Evolutionary conservation across 345 rosid species (phyloP).

Genomic region (Eutrema heterophyllum): DNA sequence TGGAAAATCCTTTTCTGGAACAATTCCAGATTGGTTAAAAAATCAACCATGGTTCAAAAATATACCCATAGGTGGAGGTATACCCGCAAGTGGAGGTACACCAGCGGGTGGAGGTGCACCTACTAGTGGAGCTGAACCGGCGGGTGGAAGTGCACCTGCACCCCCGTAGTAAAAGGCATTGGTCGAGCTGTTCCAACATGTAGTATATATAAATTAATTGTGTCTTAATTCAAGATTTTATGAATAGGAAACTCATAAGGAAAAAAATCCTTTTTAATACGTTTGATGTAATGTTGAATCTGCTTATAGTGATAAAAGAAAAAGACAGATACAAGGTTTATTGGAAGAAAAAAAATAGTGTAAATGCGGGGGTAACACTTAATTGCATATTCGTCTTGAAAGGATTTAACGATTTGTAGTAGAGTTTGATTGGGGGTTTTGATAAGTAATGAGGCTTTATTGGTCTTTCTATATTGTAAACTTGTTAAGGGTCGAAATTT

Average conservation of each 20-base stretch:
- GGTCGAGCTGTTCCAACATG: background rate
- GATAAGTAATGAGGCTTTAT: background rate
- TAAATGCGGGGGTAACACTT: background rate
- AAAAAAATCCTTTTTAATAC: background rate
- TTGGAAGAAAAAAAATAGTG: background rate
- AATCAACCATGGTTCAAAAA: background rate
- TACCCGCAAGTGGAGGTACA: background rate
- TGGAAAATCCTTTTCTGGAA: background rate
- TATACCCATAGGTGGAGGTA: background rate
- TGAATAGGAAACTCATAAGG: background rate
- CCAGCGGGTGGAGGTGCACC: background rate
- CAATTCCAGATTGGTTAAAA: background rate
- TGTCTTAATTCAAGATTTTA: background rate
- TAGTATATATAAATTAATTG: background rate
- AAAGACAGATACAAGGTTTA: background rate
- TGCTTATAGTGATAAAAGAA: background rate
- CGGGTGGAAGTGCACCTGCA: background rate
- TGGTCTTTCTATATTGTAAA: background rate
- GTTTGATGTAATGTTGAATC: background rate
- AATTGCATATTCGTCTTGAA: background rate
- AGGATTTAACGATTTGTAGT: background rate
- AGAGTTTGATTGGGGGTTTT: background rate
- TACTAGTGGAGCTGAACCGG: background rate
- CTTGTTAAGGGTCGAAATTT: background rate
- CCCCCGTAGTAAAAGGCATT: background rate